Conservation (phyloP, 805 yeast species). For the Lipomyces orientalis region DNA sequence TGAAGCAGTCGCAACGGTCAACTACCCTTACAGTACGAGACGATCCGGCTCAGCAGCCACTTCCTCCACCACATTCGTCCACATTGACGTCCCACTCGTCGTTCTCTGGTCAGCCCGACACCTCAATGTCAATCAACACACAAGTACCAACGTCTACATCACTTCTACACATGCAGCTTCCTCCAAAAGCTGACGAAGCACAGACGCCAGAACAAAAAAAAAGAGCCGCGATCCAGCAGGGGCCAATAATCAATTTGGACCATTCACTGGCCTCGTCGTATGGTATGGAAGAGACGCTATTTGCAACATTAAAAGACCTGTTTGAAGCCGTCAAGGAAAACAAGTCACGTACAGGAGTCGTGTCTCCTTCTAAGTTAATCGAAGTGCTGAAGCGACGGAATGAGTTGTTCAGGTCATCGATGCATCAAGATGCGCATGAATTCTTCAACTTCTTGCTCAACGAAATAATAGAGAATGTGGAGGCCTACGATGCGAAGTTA, state of each 20-base stretch:
- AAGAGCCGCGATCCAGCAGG: conserved; percentile 23
- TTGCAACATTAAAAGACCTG: conserved; percentile 77
- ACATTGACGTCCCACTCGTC: conserved; percentile 2
- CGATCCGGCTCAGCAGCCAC: conserved; percentile 16
- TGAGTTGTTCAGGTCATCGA: conserved; percentile 80
- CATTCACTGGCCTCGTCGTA: conserved; percentile 62
- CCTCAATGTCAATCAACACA: not conserved
- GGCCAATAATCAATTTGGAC: conserved; percentile 71
- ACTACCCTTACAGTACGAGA: not conserved
- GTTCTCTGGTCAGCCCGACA: not conserved
- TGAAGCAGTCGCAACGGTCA: not conserved
- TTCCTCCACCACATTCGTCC: conserved; percentile 22
- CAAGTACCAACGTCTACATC: conserved; percentile 1
- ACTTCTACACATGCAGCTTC: conserved; percentile 8
- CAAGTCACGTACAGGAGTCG: conserved; percentile 73
- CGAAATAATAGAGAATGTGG: conserved; percentile 61
- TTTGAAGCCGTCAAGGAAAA: conserved; percentile 84
- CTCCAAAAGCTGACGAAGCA: conserved; percentile 13
- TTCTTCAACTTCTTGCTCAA: conserved; percentile 86
- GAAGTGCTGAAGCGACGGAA: conserved; percentile 80
- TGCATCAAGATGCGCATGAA: conserved; percentile 99
- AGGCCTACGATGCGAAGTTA: conserved; percentile 39
- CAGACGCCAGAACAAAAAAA: conserved; percentile 35
- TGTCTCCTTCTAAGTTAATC: conserved; percentile 77
- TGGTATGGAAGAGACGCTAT: conserved; percentile 57